phyloP scores from a whole-genome alignment of 345 rosid species.

The Citrus sp. region DNA sequence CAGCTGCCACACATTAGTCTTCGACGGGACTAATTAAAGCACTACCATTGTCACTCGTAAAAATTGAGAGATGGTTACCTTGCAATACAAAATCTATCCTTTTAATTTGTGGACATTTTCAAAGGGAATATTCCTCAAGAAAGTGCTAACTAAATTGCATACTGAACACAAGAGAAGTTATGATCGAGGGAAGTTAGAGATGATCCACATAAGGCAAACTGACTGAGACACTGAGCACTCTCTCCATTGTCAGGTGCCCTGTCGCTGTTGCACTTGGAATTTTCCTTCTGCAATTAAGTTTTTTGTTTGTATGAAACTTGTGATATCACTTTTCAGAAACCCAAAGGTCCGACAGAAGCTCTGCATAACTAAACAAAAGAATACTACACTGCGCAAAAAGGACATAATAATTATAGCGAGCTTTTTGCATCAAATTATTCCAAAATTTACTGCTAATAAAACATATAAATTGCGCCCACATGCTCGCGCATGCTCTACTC shows the following conservation, averaged over 20 bases:
- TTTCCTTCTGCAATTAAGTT: not conserved
- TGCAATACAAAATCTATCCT: not conserved
- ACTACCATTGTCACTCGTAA: not conserved
- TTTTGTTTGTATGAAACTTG: not conserved
- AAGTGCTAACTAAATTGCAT: too few relatives aligned
- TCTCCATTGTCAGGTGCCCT: not conserved
- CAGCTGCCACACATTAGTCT: too few relatives aligned
- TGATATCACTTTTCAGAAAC: not conserved
- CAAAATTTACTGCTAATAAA: not conserved
- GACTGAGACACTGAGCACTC: not conserved
- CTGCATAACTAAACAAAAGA: not conserved
- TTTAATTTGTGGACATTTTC: not conserved
- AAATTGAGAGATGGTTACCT: not conserved
- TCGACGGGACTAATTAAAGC: too few relatives aligned
- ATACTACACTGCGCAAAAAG: not conserved
- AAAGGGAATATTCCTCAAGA: not conserved
- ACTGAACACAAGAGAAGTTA: too few relatives aligned
- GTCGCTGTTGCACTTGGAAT: not conserved
- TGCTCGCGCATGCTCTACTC: not conserved
- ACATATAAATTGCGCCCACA: not conserved
- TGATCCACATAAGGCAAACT: too few relatives aligned
- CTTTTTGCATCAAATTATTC: not conserved
- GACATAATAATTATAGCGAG: not conserved
- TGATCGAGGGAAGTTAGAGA: too few relatives aligned
- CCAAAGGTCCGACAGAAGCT: not conserved